Conservation (phyloP, 192 early-diverging fungal genomes). For the Coemansia sp. region DNA sequence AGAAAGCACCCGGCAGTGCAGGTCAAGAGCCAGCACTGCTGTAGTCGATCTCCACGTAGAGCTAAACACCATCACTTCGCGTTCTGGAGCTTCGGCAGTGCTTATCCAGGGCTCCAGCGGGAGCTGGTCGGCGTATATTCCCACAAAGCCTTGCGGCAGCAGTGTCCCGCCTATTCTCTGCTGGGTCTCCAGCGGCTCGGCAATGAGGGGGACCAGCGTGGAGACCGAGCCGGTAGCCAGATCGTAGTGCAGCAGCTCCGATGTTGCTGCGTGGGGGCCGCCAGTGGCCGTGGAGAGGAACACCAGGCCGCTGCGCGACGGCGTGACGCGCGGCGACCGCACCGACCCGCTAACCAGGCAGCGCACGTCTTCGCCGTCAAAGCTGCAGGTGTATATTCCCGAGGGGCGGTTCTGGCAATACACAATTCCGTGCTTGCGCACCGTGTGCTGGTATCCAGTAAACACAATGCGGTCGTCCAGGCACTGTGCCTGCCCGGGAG, state of each 20-base stretch:
- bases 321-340: constrained; percentile 63
- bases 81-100: neutral
- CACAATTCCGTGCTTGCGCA: constrained; percentile 60
- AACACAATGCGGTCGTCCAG: constrained; percentile 59
- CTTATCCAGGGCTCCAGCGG: constrained; percentile 33
- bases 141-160: constrained; percentile 60
- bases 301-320: constrained; percentile 53
- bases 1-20: constrained; percentile 48
- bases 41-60: constrained; percentile 46
- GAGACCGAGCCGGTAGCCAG: constrained; percentile 14
- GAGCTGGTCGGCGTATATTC: constrained; percentile 65
- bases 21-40: constrained; percentile 47
- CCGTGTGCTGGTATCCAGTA: constrained; percentile 60
- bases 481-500: constrained; percentile 55
- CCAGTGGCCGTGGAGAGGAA: constrained; percentile 62
- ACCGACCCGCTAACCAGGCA: constrained; percentile 43
- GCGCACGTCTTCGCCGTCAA: constrained; percentile 28
- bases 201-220: constrained; percentile 29
- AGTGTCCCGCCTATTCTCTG: constrained; percentile 17
- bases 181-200: constrained; percentile 9
- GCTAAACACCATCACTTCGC: constrained; percentile 28
- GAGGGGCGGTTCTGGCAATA: constrained; percentile 67
- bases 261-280: constrained; percentile 68
- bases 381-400: constrained; percentile 56
- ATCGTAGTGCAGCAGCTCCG: constrained; percentile 46